A percentile compares a stretch with the other conserved stretches of the same genome.
Evolutionary conservation across 805 yeast genomes (phyloP).

Genomic region (Nakazawaea populi): DNA sequence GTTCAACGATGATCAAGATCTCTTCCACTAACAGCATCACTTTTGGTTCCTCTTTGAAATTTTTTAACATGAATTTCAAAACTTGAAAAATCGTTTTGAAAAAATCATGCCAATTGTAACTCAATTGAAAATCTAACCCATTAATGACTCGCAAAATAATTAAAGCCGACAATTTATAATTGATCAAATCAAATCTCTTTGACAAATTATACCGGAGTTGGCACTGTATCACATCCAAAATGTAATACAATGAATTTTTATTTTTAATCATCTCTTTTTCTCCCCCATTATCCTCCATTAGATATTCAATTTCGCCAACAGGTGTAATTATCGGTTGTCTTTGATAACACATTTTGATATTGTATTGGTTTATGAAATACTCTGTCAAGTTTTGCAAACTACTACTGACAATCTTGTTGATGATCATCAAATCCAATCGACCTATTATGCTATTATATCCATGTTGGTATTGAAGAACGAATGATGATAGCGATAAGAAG

Average conservation of each 20-base stretch:
- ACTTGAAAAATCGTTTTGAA: slow-evolving; percentile 24
- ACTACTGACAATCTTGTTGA: slow-evolving; percentile 21
- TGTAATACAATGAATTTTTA: slow-evolving; percentile 28
- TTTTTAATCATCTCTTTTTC: slow-evolving; percentile 11
- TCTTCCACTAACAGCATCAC: slow-evolving; percentile 21
- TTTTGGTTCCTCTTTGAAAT: slow-evolving; percentile 9
- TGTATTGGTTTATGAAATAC: slow-evolving; percentile 27
- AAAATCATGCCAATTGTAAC: slow-evolving; percentile 31
- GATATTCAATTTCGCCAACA: slow-evolving; percentile 15
- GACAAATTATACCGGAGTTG: slow-evolving; percentile 31
- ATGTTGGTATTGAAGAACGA: slow-evolving; percentile 31
- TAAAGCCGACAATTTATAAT: slow-evolving; percentile 22
- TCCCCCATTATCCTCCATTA: neutral
- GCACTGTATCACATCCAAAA: slow-evolving; percentile 26
- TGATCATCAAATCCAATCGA: slow-evolving; percentile 22
- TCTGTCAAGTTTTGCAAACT: slow-evolving; percentile 13
- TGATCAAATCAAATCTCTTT: slow-evolving; percentile 26
- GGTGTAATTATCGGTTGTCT: slow-evolving; percentile 27
- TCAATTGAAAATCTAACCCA: neutral
- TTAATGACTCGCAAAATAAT: slow-evolving; percentile 21
- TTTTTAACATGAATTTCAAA: slow-evolving; percentile 15
- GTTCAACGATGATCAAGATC: slow-evolving; percentile 18
- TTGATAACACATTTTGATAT: slow-evolving; percentile 36
- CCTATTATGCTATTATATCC: slow-evolving; percentile 19
- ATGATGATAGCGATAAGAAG: slow-evolving; percentile 33